These are phyloP conservation scores for Monosporozyma aerobia DNA, from an alignment of 805 yeast genomes.

Conservation along the genomic window DNA sequence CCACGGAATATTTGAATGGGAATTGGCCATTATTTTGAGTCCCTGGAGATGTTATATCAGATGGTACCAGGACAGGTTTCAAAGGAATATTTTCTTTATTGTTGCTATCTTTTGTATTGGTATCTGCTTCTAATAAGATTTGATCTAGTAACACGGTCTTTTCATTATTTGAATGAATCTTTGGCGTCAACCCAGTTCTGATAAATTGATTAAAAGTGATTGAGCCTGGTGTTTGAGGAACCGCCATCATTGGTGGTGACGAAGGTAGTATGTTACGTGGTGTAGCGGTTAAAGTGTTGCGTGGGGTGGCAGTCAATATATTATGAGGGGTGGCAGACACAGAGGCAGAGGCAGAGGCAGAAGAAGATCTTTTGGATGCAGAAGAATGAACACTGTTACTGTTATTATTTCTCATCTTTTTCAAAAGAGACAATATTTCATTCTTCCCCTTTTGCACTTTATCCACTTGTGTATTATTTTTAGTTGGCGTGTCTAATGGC, in stretches of 20 bases:
- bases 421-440: constrained; percentile 21
- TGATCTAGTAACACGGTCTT: constrained; percentile 10
- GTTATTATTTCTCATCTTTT: constrained; percentile 19
- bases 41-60: neutral
- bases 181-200: constrained; percentile 15
- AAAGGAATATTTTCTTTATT: neutral
- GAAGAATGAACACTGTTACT: neutral
- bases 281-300: too few relatives aligned
- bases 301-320: too few relatives aligned
- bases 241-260: constrained; percentile 7
- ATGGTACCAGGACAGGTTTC: neutral
- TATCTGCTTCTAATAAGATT: constrained; percentile 8
- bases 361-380: neutral
- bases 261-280: neutral
- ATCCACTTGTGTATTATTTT: neutral
- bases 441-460: constrained; percentile 12
- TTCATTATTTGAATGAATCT: constrained; percentile 4
- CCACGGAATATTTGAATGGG: constrained; percentile 25
- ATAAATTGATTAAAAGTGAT: neutral
- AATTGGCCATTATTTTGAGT: constrained; percentile 12
- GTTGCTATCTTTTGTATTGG: neutral
- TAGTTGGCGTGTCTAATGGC: neutral
- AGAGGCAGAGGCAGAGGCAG: neutral
- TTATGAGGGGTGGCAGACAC: too few relatives aligned
- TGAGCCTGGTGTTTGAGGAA: constrained; percentile 1